Base-by-base conservation (phyloP, 1,284 basidiomycete species). In the Mrakiaceae sp. region DNA sequence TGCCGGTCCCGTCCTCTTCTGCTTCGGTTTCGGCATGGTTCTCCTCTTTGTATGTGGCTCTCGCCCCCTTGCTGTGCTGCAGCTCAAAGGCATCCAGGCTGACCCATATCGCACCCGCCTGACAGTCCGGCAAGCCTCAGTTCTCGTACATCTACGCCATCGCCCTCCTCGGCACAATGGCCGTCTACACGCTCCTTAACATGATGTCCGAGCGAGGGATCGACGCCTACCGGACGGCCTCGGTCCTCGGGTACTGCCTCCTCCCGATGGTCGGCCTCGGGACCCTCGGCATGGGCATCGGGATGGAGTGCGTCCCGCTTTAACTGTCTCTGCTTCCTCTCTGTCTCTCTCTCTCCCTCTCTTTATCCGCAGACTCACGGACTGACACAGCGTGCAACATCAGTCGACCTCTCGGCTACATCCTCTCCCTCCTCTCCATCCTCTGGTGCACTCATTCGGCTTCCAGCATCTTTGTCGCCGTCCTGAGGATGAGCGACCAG, bases 101-200 rank as follows among this genome's bases (percentile, higher is more conserved):
- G 16, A 27, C 46, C 39, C 48, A 39, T 3, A 50, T 58, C 6
- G n/a, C 64, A 47, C 58, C 67, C 10, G 46, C 52, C 9, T 40
- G 62, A 14, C 74, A 98, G 93, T 93, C 92, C 12, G 96, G 96
- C 68, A 98, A 97, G 80, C 90, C 92, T 7, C 96, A 98, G 75
- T 99, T 99, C 77, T 93, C 91, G 44, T 98, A 98, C 77, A 98
- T 98, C 69, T 99, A 99, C 76, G 96, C 96, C 60, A 90, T 99
- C 68, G 95, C 90, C 58, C 82, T 98, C 11, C 83, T 98, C 70
- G 96, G 96, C 62, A 92, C 89, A 3, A 82, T 85, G n/a, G 92
- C 92, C 49, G 88, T 98, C 73, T 98, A 98, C 80, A 84, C 86
- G 56, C 86, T 99, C 64, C 84, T 99, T 71, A 98, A 99, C 75